Percentiles rank a stretch among this genome's conserved stretches.
Conservation (phyloP, 441 rosid species). For the Eutrema salsugineum region DNA sequence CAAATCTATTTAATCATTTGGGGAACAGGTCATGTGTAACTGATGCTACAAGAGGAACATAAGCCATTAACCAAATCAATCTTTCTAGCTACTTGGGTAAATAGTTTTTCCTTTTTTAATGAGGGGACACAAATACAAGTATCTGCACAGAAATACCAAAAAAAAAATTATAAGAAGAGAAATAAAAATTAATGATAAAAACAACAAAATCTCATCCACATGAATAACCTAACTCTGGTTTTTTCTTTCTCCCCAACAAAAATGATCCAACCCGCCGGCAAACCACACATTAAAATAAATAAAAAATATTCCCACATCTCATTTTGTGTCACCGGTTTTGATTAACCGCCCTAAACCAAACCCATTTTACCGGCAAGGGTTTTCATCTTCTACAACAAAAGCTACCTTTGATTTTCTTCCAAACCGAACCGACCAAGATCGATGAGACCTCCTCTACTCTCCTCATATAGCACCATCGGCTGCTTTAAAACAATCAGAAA, state of each 20-base stretch:
- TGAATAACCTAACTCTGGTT: slow-evolving; percentile 31
- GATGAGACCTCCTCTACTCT: slow-evolving; percentile 13
- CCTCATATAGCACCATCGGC: slow-evolving; percentile 12
- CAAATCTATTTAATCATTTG: neutral
- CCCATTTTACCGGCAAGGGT: slow-evolving; percentile 20
- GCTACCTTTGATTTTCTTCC: slow-evolving; percentile 19
- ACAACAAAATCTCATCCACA: slow-evolving; percentile 34
- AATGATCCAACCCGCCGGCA: slow-evolving; percentile 22
- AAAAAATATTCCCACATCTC: neutral
- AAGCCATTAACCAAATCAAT: neutral
- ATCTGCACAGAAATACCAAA: slow-evolving; percentile 15
- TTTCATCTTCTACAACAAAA: slow-evolving; percentile 26
- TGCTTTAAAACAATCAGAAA: neutral
- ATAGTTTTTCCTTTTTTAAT: neutral
- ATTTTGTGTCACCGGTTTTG: slow-evolving; percentile 21
- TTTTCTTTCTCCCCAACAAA: slow-evolving; percentile 10
- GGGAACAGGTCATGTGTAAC: too few relatives aligned
- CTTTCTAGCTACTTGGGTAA: neutral
- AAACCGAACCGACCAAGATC: slow-evolving; percentile 16
- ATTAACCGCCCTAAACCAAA: slow-evolving; percentile 8
- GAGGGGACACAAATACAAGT: slow-evolving; percentile 8
- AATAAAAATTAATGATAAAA: slow-evolving; percentile 13
- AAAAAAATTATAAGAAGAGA: neutral
- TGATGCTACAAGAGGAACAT: neutral
- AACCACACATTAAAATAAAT: slow-evolving; percentile 1